These are phyloP conservation scores for Alnus glutinosa DNA, from an alignment of 306 rosid species.

Conservation along the genomic window DNA sequence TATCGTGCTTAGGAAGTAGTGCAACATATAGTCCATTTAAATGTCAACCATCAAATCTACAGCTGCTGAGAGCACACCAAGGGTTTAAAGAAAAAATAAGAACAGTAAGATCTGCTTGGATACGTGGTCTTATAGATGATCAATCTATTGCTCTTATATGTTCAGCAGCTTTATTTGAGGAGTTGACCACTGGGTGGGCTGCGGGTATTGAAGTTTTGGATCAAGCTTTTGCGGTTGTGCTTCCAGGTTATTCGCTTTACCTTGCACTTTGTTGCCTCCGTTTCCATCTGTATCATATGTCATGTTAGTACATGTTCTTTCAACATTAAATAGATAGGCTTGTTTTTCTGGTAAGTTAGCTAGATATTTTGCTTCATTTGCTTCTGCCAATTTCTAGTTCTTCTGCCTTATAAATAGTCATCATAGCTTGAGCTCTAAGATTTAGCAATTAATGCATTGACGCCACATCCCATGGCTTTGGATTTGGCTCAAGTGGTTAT, in stretches of 20 bases:
- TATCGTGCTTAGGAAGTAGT: constrained; percentile 83
- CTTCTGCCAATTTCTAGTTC: not conserved
- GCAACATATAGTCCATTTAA: constrained; percentile 63
- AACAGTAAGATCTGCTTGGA: constrained; percentile 69
- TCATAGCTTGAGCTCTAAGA: not conserved
- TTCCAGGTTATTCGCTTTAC: constrained; percentile 67
- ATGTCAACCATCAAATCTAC: constrained; percentile 73
- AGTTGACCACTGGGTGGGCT: constrained; percentile 73
- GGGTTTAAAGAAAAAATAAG: constrained; percentile 84
- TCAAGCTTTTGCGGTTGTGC: constrained; percentile 90
- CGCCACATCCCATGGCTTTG: not conserved
- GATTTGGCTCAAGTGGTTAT: not conserved
- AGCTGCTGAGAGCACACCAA: constrained; percentile 81
- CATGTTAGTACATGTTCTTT: constrained; percentile 1
- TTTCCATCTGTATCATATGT: constrained; percentile 11
- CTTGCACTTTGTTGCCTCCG: constrained; percentile 9
- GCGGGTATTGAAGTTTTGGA: constrained; percentile 67
- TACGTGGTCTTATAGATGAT: constrained; percentile 71
- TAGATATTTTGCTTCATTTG: constrained; percentile 1
- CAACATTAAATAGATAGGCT: constrained; percentile 12
- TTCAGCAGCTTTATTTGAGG: constrained; percentile 84
- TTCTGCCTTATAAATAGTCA: constrained; percentile 12
- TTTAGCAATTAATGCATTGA: not conserved
- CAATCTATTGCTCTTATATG: constrained; percentile 75
- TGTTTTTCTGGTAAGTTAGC: not conserved